Percentiles rank a stretch among this genome's conserved stretches.
Conservation (phyloP, 768 basidiomycete genomes). For the Ramaria sp. region DNA sequence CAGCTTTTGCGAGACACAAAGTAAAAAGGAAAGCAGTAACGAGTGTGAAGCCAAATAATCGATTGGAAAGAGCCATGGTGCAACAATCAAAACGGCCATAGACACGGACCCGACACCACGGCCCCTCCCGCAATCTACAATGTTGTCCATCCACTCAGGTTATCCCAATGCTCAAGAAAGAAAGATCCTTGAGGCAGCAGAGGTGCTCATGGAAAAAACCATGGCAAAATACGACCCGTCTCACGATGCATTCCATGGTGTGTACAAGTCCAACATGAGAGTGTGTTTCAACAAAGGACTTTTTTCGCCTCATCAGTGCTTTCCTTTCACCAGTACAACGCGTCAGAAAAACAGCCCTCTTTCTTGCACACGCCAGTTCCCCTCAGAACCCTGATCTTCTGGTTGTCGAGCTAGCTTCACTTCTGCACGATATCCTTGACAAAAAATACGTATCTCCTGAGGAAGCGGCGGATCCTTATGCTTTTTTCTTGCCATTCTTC, state of each 20-base stretch:
- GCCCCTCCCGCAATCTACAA: neutral
- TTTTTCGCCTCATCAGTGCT: constrained; percentile 10
- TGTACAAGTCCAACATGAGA: constrained; percentile 15
- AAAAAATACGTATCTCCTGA: constrained; percentile 66
- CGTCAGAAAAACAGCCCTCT: constrained; percentile 67
- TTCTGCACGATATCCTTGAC: constrained; percentile 82
- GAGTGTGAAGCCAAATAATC: neutral
- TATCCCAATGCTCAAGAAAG: constrained; percentile 11
- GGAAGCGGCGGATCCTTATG: constrained; percentile 48
- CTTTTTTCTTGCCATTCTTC: constrained; percentile 62
- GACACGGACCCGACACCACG: neutral
- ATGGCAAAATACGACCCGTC: constrained; percentile 76
- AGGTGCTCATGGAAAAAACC: constrained; percentile 56
- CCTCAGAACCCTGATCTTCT: constrained; percentile 51
- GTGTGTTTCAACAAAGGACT: neutral
- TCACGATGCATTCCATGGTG: constrained; percentile 72
- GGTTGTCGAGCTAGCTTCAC: constrained; percentile 73
- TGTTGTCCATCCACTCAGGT: neutral
- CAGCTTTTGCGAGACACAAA: neutral
- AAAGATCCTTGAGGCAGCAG: constrained; percentile 41
- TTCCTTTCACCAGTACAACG: constrained; percentile 48
- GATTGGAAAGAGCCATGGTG: neutral
- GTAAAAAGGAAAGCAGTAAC: constrained; percentile 1
- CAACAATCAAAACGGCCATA: neutral
- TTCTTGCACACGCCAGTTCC: constrained; percentile 40